Base-by-base conservation (phyloP, 176 grass and related monocot genomes). In the Oryza longistaminata region DNA sequence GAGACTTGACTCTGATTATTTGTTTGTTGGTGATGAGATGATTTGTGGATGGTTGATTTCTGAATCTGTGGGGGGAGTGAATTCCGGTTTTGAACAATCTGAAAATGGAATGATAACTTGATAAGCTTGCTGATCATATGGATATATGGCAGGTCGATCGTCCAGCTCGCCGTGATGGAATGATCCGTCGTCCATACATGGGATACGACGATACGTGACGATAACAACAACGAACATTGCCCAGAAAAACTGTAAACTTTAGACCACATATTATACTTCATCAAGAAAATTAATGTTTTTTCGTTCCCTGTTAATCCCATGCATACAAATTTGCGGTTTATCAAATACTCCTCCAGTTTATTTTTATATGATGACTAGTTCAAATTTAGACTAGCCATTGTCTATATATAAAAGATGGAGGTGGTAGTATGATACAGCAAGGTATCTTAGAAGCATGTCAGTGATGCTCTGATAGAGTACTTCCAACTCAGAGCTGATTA, bases 41-140 rank as follows among this genome's bases (percentile, higher is more conserved):
- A 31, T 52, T 27, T 58, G 17, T 7, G 52, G 52, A 58, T 21
- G 52, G 16, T 21, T 6, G 19, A 14, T n/a, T 71, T 85, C 12
- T 61, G 24, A 89, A 75, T 48, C 79, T 37, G 25, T 55, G 66
- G 81, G 66, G 81, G 81, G 34, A 19, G 65, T 35, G 1, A 76
- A 52, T 16, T 35, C 84, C 3, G 77, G 55, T 78, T 79, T 87
- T 69, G 19, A 62, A 75, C 16, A 40, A 66, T 60, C 42, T 46
- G 17, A 70, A 70, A 8, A 73, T 2, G 25, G 24, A 2, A 14
- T 16, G 58, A 62, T 22, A 58, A n/a, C 19, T 9, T 58, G 58
- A 62, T 62, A 62, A 11, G 58, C 8, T 62, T 58, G 53, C 58
- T 24, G 58, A 62, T 62, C 58, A 24, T 21, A 61, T 61, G 21